Conservation (phyloP, 1,139 yeast genomes). For the Geotrichum macrosporum region DNA sequence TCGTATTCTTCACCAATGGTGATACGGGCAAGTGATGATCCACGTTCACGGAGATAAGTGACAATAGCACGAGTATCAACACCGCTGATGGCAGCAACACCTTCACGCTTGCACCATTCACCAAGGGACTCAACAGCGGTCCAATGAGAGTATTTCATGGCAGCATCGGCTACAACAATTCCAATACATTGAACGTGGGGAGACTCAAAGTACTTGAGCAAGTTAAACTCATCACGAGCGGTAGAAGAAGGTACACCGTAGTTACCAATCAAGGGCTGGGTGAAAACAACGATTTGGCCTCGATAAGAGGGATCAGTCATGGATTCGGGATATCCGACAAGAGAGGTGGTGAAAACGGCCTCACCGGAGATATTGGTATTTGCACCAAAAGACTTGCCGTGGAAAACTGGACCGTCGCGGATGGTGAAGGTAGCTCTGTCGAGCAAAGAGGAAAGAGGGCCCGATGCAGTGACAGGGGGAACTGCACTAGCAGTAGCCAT, state of each 20-base stretch:
- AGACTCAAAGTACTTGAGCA: conserved; percentile 85
- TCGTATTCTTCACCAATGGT: conserved; percentile 87
- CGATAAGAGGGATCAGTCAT: conserved; percentile 98
- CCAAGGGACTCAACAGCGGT: conserved; percentile 94
- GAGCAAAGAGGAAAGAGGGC: conserved; percentile 32
- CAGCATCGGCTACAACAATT: conserved; percentile 92
- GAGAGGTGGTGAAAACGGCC: conserved; percentile 94
- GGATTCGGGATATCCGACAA: conserved; percentile 97
- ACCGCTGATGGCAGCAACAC: conserved; percentile 94
- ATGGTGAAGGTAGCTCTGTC: conserved; percentile 88
- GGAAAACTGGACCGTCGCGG: conserved; percentile 89
- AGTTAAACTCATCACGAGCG: conserved; percentile 73
- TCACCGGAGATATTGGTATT: conserved; percentile 89
- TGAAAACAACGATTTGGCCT: conserved; percentile 93
- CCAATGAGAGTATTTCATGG: conserved; percentile 95
- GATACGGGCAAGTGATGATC: conserved; percentile 86
- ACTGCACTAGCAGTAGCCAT: conserved; percentile 45
- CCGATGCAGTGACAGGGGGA: conserved; percentile 35
- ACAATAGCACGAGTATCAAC: conserved; percentile 96
- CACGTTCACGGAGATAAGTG: conserved; percentile 87
- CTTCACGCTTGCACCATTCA: conserved; percentile 94
- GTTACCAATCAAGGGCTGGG: conserved; percentile 95
- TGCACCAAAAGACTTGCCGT: conserved; percentile 93
- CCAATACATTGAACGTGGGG: conserved; percentile 92
- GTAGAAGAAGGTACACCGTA: conserved; percentile 93